Conservation (phyloP, 768 basidiomycete genomes). For the Hypsizygus marmoreus region DNA sequence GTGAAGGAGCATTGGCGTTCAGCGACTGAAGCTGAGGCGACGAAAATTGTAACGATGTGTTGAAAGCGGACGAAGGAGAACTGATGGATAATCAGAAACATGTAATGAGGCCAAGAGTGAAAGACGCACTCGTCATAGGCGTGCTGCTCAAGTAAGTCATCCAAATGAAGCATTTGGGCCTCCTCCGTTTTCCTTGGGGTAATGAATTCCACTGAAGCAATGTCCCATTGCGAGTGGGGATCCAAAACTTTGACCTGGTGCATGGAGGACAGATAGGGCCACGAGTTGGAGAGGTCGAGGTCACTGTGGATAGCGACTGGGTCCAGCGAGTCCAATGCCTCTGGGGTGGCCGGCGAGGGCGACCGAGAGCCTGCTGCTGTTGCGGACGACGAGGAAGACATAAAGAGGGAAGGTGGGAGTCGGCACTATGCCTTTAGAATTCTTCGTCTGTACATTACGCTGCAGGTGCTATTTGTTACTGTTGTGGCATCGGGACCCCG, state of each 20-base stretch:
- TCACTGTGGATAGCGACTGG: slow-evolving; percentile 50
- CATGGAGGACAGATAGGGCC: slow-evolving; percentile 54
- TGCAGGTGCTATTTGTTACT: too few relatives aligned
- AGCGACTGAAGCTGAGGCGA: slow-evolving; percentile 31
- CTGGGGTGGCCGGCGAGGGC: slow-evolving; percentile 71
- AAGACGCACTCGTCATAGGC: slow-evolving; percentile 73
- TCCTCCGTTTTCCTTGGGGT: slow-evolving; percentile 49
- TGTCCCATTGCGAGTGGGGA: slow-evolving; percentile 44
- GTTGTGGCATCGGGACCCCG: too few relatives aligned
- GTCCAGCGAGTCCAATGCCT: slow-evolving; percentile 56
- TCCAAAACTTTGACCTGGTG: slow-evolving; percentile 42
- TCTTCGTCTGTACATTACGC: too few relatives aligned
- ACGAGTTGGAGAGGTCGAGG: slow-evolving; percentile 51
- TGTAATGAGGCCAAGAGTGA: slow-evolving; percentile 14
- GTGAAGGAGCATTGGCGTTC: slow-evolving; percentile 19
- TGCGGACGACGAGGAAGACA: slow-evolving; percentile 65
- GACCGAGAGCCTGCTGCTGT: slow-evolving; percentile 65
- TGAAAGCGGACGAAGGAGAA: slow-evolving; percentile 35
- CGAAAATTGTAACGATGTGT: slow-evolving; percentile 30
- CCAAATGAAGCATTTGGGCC: slow-evolving; percentile 61
- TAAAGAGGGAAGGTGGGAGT: slow-evolving; percentile 22
- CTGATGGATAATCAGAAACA: slow-evolving; percentile 22
- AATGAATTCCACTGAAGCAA: slow-evolving; percentile 38
- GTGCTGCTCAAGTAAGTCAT: slow-evolving; percentile 74
- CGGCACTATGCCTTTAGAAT: too few relatives aligned